Evolutionary conservation across 371 early-diverging fungal species (phyloP).

Genomic region (Lichtheimia ramosa): DNA sequence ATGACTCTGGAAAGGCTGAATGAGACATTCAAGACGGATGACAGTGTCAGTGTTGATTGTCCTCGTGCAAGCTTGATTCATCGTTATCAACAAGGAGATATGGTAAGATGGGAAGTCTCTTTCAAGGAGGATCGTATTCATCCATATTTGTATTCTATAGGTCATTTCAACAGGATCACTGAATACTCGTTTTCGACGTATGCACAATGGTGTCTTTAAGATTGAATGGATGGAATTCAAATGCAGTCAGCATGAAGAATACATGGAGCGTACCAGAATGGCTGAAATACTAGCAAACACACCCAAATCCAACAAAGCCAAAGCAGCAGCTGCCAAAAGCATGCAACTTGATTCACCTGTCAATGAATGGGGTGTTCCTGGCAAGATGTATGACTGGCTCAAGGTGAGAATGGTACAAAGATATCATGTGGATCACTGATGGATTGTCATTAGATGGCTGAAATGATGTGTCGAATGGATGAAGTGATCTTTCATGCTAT

Average conservation of each 20-base stretch:
- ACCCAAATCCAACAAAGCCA: conserved; percentile 3
- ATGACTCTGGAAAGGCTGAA: conserved; percentile 5
- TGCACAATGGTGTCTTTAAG: not conserved
- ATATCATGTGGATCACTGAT: not conserved
- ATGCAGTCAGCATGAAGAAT: conserved; percentile 5
- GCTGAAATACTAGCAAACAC: not conserved
- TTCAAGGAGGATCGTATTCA: not conserved
- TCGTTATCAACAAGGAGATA: conserved; percentile 9
- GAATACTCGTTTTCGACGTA: conserved; percentile 4
- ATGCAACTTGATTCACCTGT: conserved; percentile 6
- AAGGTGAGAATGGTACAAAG: not conserved
- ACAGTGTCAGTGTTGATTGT: conserved; percentile 4
- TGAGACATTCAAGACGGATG: conserved; percentile 5
- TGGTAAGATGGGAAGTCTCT: conserved; percentile 1
- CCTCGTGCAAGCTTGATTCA: conserved; percentile 8
- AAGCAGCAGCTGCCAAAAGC: not conserved
- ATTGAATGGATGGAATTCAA: conserved; percentile 8
- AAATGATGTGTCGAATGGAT: conserved; percentile 6
- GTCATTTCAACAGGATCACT: not conserved
- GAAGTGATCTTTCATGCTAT: conserved; percentile 5
- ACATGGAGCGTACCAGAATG: conserved; percentile 1
- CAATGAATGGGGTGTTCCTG: conserved; percentile 10
- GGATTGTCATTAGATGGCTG: not conserved
- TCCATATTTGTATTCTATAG: not conserved
- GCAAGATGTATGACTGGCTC: conserved; percentile 4